These are phyloP conservation scores for Cyathus striatus DNA, from an alignment of 768 basidiomycete species.

Conservation along the genomic window DNA sequence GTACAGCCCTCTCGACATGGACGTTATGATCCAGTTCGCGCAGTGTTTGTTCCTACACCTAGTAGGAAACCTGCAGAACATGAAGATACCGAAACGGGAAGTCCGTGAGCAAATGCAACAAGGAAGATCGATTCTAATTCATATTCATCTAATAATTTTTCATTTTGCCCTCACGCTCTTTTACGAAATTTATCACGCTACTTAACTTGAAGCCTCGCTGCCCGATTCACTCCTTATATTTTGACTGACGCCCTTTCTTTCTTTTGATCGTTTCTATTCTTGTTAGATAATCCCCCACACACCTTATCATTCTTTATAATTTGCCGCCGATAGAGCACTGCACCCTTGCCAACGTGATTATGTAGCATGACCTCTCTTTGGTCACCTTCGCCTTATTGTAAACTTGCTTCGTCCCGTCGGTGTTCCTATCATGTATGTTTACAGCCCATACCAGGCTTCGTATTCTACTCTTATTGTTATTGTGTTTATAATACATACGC, in stretches of 20 bases:
- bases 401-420: slow-evolving; percentile 5
- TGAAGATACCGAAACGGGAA: too few species aligned
- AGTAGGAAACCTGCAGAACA: too few species aligned
- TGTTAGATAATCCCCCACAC: slow-evolving; percentile 14
- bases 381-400: neutral
- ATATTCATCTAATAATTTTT: neutral
- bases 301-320: slow-evolving; percentile 18
- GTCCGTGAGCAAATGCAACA: too few species aligned
- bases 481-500: slow-evolving; percentile 1
- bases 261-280: slow-evolving; percentile 22
- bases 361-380: neutral
- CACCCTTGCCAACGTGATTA: slow-evolving; percentile 9
- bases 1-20: slow-evolving; percentile 27
- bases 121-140: too few species aligned
- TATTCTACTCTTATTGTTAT: slow-evolving; percentile 1
- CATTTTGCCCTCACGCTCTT: slow-evolving; percentile 18
- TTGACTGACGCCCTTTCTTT: slow-evolving; percentile 12
- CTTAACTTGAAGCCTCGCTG: slow-evolving; percentile 16
- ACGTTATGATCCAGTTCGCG: slow-evolving; percentile 51
- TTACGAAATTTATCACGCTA: slow-evolving; percentile 22
- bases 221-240: slow-evolving; percentile 18
- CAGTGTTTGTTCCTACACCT: slow-evolving; percentile 35
- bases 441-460: neutral
- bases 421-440: neutral
- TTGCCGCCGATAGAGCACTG: slow-evolving; percentile 7